Percentiles rank a stretch among this genome's conserved stretches.
phyloP scores from a whole-genome alignment of 352 stramenopile species.

The Pythium pectinolyticum region DNA sequence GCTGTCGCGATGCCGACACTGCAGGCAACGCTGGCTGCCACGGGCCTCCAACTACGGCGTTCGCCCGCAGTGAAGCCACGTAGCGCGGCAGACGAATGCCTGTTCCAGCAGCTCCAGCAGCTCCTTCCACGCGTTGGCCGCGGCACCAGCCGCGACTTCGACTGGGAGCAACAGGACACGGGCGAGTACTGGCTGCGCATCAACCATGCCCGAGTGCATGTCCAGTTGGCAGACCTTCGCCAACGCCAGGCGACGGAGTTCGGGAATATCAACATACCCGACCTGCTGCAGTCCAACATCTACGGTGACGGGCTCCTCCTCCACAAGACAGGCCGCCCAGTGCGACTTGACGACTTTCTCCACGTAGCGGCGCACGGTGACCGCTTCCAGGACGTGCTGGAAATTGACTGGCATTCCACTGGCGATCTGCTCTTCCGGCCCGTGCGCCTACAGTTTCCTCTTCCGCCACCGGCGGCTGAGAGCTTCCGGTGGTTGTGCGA shows the following conservation, averaged over 20 bases:
- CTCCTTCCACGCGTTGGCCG: not conserved
- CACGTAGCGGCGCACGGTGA: not conserved
- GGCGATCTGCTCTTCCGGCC: not conserved
- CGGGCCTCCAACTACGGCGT: not conserved
- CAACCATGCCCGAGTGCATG: not conserved
- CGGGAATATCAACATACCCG: not conserved
- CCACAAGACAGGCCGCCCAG: not conserved
- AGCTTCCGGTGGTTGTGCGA: slow-evolving; percentile 2
- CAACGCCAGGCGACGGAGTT: not conserved
- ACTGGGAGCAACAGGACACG: not conserved
- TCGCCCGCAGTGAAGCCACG: not conserved
- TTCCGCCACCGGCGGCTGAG: not conserved
- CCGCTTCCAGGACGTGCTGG: not conserved
- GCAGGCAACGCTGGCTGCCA: not conserved
- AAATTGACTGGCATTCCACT: not conserved
- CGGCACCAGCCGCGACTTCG: not conserved
- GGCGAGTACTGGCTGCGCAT: not conserved
- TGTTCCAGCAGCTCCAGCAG: not conserved
- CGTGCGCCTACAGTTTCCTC: not conserved
- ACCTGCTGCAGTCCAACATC: not conserved
- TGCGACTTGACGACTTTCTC: not conserved
- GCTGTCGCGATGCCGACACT: not conserved
- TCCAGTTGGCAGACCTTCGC: not conserved
- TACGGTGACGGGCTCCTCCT: not conserved
- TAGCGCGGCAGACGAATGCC: not conserved